A percentile compares a stretch with the other conserved stretches of the same genome.
Conservation (phyloP, 2,329 filamentous ascomycete genomes). For the Diaporthe aspalathi region DNA sequence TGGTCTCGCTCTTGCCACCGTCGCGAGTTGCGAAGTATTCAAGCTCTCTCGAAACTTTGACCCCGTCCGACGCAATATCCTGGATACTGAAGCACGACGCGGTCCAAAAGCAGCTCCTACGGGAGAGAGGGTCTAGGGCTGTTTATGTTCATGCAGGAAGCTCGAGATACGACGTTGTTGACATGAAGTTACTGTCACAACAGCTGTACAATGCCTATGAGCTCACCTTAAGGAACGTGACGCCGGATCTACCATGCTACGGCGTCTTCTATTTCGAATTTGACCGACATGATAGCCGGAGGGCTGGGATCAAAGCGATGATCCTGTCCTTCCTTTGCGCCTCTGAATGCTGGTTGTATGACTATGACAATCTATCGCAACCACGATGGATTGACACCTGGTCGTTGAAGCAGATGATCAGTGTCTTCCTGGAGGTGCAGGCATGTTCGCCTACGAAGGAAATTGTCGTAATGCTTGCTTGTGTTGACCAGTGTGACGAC, state of each 20-base stretch:
- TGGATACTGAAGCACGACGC: background rate
- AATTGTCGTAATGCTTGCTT: background rate
- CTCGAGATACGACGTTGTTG: background rate
- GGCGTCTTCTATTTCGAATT: constrained; percentile 20
- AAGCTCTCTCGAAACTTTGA: no score
- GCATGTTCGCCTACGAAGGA: fast-evolving
- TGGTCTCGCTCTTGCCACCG: background rate
- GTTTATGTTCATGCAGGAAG: background rate
- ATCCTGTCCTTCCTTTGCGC: background rate
- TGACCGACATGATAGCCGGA: background rate
- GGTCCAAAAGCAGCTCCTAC: background rate
- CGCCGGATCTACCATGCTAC: background rate
- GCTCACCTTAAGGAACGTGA: background rate
- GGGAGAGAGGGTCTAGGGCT: no score
- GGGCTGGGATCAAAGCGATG: background rate
- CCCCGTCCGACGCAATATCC: no score
- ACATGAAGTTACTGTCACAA: background rate
- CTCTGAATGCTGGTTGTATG: background rate
- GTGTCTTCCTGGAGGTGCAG: background rate
- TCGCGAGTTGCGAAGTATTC: background rate
- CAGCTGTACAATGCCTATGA: background rate
- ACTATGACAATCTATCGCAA: no score
- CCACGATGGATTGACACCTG: background rate
- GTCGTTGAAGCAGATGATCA: background rate
- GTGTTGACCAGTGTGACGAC: constrained; percentile 1